These are phyloP conservation scores for Penicillium crystallinum DNA, from an alignment of 495 filamentous ascomycete genomes.

Conservation along the genomic window DNA sequence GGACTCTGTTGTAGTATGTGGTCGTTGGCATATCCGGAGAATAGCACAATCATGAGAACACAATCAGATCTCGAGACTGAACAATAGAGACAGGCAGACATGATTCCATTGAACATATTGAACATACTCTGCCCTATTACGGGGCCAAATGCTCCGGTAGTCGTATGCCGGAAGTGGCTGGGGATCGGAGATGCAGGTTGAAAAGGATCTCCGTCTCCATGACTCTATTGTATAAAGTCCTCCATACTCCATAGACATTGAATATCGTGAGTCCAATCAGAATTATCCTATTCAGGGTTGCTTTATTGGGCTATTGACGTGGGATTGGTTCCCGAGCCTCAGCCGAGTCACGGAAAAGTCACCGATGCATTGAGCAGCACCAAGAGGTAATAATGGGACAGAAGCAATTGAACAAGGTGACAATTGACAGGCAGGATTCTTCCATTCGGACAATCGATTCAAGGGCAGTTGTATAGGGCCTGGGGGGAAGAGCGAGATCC, in stretches of 20 bases:
- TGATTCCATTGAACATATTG: no score
- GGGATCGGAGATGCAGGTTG: not conserved
- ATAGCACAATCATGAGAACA: no score
- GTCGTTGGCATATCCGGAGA: not conserved
- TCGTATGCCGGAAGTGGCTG: slow-evolving; percentile 5
- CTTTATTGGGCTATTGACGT: no score
- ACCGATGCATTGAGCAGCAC: not conserved
- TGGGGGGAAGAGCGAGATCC: not conserved
- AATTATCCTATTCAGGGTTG: not conserved
- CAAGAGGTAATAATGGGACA: not conserved
- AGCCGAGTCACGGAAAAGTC: not conserved
- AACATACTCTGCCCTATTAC: not conserved
- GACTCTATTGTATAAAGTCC: not conserved
- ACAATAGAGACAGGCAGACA: no score
- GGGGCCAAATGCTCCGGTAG: not conserved
- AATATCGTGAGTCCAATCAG: not conserved
- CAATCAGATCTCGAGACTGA: not conserved
- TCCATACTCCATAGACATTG: not conserved
- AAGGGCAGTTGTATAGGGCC: no score
- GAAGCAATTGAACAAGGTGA: not conserved
- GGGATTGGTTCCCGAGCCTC: not conserved
- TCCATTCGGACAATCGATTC: no score
- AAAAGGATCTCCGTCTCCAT: not conserved
- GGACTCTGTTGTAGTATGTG: not conserved
- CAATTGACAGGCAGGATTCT: not conserved